Percentiles rank a stretch among this genome's conserved stretches.
Conservation (phyloP, 2,329 filamentous ascomycete genomes). For the Cladorrhinum sp. region DNA sequence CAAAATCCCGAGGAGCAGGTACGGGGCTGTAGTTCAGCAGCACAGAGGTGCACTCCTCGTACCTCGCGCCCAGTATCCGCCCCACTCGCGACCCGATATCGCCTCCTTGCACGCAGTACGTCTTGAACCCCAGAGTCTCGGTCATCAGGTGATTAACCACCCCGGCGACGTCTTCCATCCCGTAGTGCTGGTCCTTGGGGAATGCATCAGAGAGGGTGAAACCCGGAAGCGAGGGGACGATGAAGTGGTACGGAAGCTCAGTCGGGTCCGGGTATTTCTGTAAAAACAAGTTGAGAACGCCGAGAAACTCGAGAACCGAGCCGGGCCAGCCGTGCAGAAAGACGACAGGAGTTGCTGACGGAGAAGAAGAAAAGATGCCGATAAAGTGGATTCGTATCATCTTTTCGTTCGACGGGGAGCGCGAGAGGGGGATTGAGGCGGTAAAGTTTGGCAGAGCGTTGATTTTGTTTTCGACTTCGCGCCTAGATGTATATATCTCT, state of each 20-base stretch:
- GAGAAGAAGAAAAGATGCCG: slow-evolving; percentile 50
- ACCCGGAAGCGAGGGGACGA: slow-evolving; percentile 54
- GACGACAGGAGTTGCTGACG: slow-evolving; percentile 48
- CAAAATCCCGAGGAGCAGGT: slow-evolving; percentile 17
- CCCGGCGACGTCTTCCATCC: slow-evolving; percentile 37
- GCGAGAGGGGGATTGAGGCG: slow-evolving; percentile 36
- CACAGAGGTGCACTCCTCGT: slow-evolving; percentile 41
- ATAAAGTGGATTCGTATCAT: slow-evolving; percentile 51
- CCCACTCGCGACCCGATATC: slow-evolving; percentile 50
- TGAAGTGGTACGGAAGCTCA: slow-evolving; percentile 53
- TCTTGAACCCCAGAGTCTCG: slow-evolving; percentile 47
- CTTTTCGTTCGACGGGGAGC: slow-evolving; percentile 14
- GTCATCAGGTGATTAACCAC: slow-evolving; percentile 52
- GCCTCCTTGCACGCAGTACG: slow-evolving; percentile 56
- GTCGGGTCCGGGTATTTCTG: slow-evolving; percentile 45
- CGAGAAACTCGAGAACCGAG: slow-evolving; percentile 54
- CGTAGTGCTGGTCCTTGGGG: slow-evolving; percentile 44
- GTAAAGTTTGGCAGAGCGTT: slow-evolving; percentile 51
- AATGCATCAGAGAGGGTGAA: slow-evolving; percentile 49
- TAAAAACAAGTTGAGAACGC: slow-evolving; percentile 44
- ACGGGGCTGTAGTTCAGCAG: slow-evolving; percentile 12
- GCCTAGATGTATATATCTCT: too few species aligned
- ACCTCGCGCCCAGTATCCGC: slow-evolving; percentile 40
- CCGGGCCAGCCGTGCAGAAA: slow-evolving; percentile 57
- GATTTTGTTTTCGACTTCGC: slow-evolving; percentile 35